Conservation (phyloP, 176 grass and related monocot genomes). For the Cymbopogon citratus region DNA sequence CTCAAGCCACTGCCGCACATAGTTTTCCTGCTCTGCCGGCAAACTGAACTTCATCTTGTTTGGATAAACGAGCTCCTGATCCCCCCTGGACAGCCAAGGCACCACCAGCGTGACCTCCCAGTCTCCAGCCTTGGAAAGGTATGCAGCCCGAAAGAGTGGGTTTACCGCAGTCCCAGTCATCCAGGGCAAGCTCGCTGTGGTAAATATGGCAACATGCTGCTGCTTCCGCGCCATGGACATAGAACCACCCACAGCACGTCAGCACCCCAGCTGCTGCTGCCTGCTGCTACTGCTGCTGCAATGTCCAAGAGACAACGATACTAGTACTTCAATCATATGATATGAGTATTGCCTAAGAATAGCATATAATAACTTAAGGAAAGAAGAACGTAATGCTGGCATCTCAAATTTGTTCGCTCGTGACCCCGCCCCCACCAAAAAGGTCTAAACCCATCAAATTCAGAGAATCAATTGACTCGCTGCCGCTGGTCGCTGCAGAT, state of each 20-base stretch:
- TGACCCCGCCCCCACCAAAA: background rate
- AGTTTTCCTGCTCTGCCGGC: slow-evolving; percentile 66
- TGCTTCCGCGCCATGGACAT: slow-evolving; percentile 50
- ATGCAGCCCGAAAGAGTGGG: slow-evolving; percentile 85
- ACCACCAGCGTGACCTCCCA: slow-evolving; percentile 77
- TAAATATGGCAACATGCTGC: slow-evolving; percentile 75
- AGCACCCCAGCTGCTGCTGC: background rate
- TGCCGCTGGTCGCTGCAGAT: background rate
- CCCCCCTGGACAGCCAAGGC: slow-evolving; percentile 74
- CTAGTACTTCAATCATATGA: background rate
- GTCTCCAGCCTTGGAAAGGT: slow-evolving; percentile 60
- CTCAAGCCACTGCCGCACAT: slow-evolving; percentile 70
- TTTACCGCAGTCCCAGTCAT: slow-evolving; percentile 97
- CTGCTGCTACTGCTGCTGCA: slow-evolving; percentile 35
- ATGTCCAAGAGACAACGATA: slow-evolving; percentile 15
- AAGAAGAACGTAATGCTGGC: background rate
- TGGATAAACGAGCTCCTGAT: slow-evolving; percentile 86
- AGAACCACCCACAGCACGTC: background rate
- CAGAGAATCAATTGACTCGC: slow-evolving; percentile 8
- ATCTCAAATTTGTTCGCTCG: background rate
- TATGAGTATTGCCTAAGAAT: background rate
- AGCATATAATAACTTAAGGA: background rate
- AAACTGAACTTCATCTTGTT: slow-evolving; percentile 70
- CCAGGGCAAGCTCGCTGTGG: slow-evolving; percentile 90
- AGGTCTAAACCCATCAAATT: background rate